Evolutionary conservation across 495 filamentous ascomycete species (phyloP).

Genomic region (Xanthoparmelia taractica): DNA sequence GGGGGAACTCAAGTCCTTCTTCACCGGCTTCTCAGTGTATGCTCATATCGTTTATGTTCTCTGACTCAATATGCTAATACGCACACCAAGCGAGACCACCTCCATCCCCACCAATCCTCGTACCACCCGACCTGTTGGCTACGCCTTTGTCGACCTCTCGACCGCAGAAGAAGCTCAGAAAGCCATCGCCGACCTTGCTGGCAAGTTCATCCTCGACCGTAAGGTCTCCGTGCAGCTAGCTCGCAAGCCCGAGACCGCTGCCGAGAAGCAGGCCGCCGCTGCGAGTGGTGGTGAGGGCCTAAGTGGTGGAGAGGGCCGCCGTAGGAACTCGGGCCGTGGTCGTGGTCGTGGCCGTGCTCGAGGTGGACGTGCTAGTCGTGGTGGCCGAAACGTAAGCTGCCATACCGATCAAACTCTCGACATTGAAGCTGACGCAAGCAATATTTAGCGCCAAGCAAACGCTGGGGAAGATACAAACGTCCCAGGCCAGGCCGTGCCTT

Average conservation of each 20-base stretch:
- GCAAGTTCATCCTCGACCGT: constrained; percentile 91
- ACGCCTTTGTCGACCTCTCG: constrained; percentile 96
- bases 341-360: constrained; percentile 70
- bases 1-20: constrained; percentile 99
- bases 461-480: constrained; percentile 45
- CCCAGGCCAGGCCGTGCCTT: constrained; percentile 45
- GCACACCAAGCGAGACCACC: constrained; percentile 71
- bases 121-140: constrained; percentile 94
- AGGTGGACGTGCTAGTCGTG: constrained; percentile 60
- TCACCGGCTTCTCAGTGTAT: constrained; percentile 94
- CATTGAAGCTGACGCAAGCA: constrained; percentile 1
- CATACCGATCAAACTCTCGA: not conserved
- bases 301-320: constrained; percentile 66
- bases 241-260: constrained; percentile 85
- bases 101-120: constrained; percentile 99
- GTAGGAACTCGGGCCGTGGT: constrained; percentile 67
- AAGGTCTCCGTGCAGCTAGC: constrained; percentile 98
- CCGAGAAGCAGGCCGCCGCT: constrained; percentile 61
- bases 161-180: constrained; percentile 89
- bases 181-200: constrained; percentile 88
- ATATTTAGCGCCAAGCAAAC: constrained; percentile 26
- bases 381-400: constrained; percentile 61
- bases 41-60: not conserved
- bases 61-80: constrained; percentile 20
- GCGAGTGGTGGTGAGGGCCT: constrained; percentile 56